Conservation (phyloP, 768 basidiomycete genomes). For the Auriculariales sp. region DNA sequence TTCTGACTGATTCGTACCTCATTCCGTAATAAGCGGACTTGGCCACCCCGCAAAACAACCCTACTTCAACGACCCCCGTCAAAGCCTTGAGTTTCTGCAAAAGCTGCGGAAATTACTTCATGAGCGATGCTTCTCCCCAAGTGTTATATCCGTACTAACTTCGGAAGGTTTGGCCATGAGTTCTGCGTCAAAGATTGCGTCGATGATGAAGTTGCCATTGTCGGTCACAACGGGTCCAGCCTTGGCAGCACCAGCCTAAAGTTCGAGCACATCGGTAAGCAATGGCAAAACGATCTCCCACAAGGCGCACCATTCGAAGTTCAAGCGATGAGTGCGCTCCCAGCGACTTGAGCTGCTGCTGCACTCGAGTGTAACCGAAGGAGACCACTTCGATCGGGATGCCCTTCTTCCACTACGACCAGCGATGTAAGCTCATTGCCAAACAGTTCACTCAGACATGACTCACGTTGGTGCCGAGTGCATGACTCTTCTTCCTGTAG, state of each 20-base stretch:
- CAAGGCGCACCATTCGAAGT: conserved; percentile 8
- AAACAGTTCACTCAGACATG: conserved; percentile 3
- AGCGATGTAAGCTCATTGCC: neutral
- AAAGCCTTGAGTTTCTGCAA: conserved; percentile 77
- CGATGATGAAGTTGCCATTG: conserved; percentile 96
- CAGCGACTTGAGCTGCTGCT: conserved; percentile 44
- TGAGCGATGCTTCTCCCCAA: neutral
- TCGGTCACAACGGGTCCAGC: conserved; percentile 95
- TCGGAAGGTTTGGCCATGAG: conserved; percentile 50
- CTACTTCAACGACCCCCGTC: conserved; percentile 97
- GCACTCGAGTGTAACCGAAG: conserved; percentile 84
- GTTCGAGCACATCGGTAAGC: no score
- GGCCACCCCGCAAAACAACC: conserved; percentile 87
- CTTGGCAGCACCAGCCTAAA: conserved; percentile 15
- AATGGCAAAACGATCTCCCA: neutral
- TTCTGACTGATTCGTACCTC: conserved; percentile 35
- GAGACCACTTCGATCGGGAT: conserved; percentile 95
- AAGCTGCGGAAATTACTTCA: conserved; percentile 30
- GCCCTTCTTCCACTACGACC: conserved; percentile 59
- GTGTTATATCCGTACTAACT: conserved; percentile 24
- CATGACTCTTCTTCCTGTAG: conserved; percentile 80
- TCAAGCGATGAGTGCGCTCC: conserved; percentile 12
- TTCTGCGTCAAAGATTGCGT: conserved; percentile 73
- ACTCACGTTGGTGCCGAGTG: conserved; percentile 71
- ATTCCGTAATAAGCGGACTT: conserved; percentile 97